Base-by-base conservation (phyloP, 768 basidiomycete species). In the Erythrobasidium yunnanense region DNA sequence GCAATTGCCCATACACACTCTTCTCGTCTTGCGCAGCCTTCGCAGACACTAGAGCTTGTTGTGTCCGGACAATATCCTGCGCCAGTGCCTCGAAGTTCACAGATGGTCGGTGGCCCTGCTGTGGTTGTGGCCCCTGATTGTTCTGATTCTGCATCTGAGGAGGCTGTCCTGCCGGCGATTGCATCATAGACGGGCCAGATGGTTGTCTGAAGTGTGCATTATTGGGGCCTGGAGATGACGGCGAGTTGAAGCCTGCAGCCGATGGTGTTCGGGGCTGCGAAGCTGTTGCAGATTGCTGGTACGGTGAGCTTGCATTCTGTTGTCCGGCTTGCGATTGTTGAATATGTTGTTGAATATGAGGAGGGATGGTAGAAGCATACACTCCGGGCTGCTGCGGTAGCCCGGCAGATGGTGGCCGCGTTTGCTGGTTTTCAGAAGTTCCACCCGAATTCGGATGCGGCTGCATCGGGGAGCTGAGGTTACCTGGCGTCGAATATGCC, bases 301-400 rank as follows among this genome's bases (percentile, higher is more conserved):
- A 23, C 38, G 34, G 56, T 49, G 56, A 8, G 13, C 38, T 27
- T 23, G 45, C 22, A 47, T 35, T 42, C 8, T n/a, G 38, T n/a
- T 42, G 38, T n/a, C 11, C 56, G n/a, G 35, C 22, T 18, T 34
- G n/a, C 2, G 35, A 23, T 4, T 35, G 27, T 46, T 58, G 56
- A 15, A 58, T 58, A 20, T 58, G 56, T 20, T 58, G 56, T 27
- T 58, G 56, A 45, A 58, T 58, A 27, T 58, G 56, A 46, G 56
- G 20, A 23, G 56, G 56, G 29, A 58, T 58, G 4, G 56, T 58
- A 2, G 56, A 58, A 2, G 29, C 8, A 33, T 55, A 35, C 8
- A 23, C 30, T 3, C 4, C 13, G 17, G 56, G 23, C 18, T 63
- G 60, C 13, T 38, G 42, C 47, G 4, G 47, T 27, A 50, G 60